Conservation (phyloP, 371 early-diverging fungal genomes). For the Mucor plumbeus region DNA sequence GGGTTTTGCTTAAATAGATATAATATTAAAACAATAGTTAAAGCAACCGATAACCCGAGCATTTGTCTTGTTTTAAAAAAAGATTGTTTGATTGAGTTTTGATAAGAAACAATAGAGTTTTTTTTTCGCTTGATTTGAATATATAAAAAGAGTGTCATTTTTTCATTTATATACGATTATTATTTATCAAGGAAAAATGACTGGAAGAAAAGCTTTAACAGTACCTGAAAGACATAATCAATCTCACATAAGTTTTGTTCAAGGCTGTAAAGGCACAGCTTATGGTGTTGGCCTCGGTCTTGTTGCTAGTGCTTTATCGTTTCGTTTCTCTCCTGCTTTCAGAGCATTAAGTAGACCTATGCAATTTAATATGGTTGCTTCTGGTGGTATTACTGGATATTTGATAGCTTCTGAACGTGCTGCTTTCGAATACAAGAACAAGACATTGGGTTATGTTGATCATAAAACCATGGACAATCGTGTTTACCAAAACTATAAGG, state of each 20-base stretch:
- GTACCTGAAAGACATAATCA: constrained; percentile 10
- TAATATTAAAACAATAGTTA: neutral
- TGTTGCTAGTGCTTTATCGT: constrained; percentile 7
- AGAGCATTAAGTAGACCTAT: constrained; percentile 6
- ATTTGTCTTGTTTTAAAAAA: neutral
- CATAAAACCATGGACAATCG: constrained; percentile 20
- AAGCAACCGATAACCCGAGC: neutral
- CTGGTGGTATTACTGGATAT: constrained; percentile 14
- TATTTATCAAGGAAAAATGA: neutral
- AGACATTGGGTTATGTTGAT: constrained; percentile 17
- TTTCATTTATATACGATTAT: neutral
- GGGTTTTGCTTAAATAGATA: neutral
- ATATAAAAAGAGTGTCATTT: neutral
- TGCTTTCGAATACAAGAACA: constrained; percentile 11
- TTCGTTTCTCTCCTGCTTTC: constrained; percentile 24
- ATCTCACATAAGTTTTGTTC: constrained; percentile 10
- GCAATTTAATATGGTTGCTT: constrained; percentile 8
- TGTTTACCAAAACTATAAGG: constrained; percentile 13
- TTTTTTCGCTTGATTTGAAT: neutral
- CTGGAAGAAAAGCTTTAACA: constrained; percentile 6
- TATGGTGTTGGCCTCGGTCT: constrained; percentile 8
- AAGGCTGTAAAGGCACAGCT: constrained; percentile 15
- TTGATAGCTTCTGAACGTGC: constrained; percentile 14
- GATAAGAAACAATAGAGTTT: constrained; percentile 6
- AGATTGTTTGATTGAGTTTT: neutral